Base-by-base conservation (phyloP, 2,329 filamentous ascomycete genomes). In the Beauveria pseudobassiana region DNA sequence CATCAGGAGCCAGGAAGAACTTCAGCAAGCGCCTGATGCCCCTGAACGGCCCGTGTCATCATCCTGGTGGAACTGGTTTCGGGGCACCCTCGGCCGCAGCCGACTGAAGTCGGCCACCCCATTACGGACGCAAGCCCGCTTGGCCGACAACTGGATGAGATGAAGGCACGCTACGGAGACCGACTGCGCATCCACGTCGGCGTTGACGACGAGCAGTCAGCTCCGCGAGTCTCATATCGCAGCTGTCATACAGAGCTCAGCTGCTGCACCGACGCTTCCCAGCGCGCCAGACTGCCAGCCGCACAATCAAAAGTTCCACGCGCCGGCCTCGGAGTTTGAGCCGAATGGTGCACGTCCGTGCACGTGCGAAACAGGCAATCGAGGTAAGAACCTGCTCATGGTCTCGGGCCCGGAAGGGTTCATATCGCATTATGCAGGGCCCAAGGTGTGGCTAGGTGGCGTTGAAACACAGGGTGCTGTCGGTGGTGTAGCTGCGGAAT, bases 391-490 rank as follows among this genome's bases (percentile, higher is more conserved):
- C 63, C 72, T 96, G 22, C 78, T 97, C n/a, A 79, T 96, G 61
- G 84, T 98, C 1, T 96, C 92, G 0, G 95, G 95, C 0, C 93
- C 95, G 0, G 91, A 96, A 59, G 93, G 95, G 0, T 98, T 98
- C 74, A 82, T 98, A 45, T 82, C 84, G 49, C 83, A 88, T 65
- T 90, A 89, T 75, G 91, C 91, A 2, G 93, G 95, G 1, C 64
- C 86, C 10, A 96, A 96, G 75, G 75, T 84, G 3, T 96, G 91
- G 89, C 77, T 80, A 12, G 81, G 82, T 30, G 91, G 91, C 0
- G 77, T 78, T 62, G 89, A 96, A 74, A 78, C 83, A 12, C 92
- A 96, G 69, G 93, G 93, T 0, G 80, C 83, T 0, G 75, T 96
- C 0, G 82, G 83, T 6, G 93, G 93, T 0, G 72, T 92, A 2